Conservation (phyloP, 768 basidiomycete genomes). For the Auricularia auricula-judae region DNA sequence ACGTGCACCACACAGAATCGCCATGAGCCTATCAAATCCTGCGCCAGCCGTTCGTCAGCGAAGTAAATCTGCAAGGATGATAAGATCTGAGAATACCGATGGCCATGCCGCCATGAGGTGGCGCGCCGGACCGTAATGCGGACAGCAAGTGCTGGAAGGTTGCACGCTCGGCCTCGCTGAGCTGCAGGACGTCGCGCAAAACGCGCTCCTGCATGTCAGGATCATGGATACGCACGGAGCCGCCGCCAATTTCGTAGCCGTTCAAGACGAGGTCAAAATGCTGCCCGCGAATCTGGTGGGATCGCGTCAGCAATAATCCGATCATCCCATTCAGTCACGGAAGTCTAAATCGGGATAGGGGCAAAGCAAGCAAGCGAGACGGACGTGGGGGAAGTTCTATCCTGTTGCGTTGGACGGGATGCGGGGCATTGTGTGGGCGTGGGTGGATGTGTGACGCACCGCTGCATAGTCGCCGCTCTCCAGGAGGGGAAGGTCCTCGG, state of each 20-base stretch:
- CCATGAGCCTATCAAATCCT: conserved; percentile 92
- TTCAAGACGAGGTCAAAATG: conserved; percentile 95
- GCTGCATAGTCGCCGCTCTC: conserved; percentile 54
- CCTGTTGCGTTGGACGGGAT: conserved; percentile 8
- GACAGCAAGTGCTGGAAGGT: conserved; percentile 80
- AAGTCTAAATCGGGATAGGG: not conserved
- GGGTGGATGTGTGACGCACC: conserved; percentile 17
- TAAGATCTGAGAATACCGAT: conserved; percentile 41
- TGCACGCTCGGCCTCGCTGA: conserved; percentile 57
- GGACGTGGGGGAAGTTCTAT: conserved; percentile 4
- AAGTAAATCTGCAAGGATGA: conserved; percentile 7
- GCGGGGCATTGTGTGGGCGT: not conserved
- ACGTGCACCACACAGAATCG: conserved; percentile 75
- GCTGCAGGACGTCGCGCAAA: conserved; percentile 65
- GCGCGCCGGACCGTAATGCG: conserved; percentile 81
- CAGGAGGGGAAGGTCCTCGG: conserved; percentile 72
- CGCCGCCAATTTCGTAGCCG: conserved; percentile 88
- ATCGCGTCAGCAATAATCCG: not conserved
- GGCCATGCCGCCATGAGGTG: conserved; percentile 92
- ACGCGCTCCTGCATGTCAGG: conserved; percentile 77
- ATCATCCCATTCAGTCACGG: not conserved
- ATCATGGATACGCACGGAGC: conserved; percentile 88
- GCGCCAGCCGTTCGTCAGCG: conserved; percentile 8
- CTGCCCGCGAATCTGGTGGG: conserved; percentile 74
- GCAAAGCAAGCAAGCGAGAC: not conserved